Evolutionary conservation across 2,329 filamentous ascomycete species (phyloP).

Genomic region (Graphilbum sp.): DNA sequence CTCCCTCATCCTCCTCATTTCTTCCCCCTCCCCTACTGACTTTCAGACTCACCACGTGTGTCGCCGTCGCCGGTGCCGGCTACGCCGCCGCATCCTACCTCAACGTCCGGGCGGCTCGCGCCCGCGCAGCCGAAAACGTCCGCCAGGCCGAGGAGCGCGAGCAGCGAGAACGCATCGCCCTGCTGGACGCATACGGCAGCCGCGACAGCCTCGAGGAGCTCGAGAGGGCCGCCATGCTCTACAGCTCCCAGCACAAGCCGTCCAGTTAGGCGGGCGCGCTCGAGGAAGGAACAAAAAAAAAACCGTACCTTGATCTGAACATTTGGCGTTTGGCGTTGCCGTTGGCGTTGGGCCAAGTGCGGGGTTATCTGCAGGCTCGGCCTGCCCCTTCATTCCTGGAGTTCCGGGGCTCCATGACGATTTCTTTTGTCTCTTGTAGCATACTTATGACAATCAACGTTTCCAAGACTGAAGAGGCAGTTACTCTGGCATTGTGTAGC

Average conservation of each 20-base stretch:
- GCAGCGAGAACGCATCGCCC: background rate
- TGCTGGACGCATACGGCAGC: slow-evolving; percentile 17
- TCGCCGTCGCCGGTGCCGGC: slow-evolving; percentile 4
- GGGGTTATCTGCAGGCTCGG: no score
- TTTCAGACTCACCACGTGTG: slow-evolving; percentile 4
- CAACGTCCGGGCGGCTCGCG: background rate
- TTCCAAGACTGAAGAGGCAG: no score
- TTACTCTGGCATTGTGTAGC: no score
- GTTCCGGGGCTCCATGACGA: no score
- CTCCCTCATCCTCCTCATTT: background rate
- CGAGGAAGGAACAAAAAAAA: no score
- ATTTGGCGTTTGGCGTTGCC: no score
- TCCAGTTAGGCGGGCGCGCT: background rate
- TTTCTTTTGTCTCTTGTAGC: no score
- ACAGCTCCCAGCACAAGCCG: slow-evolving; percentile 8
- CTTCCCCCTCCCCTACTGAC: background rate
- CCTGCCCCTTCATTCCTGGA: no score
- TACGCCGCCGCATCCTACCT: slow-evolving; percentile 4
- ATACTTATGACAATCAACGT: no score
- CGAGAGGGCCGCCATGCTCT: slow-evolving; percentile 15
- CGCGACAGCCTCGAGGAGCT: slow-evolving; percentile 15
- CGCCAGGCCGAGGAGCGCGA: slow-evolving; percentile 1
- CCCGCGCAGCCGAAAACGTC: background rate
- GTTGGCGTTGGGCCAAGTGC: no score
- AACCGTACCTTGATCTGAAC: no score